These are phyloP conservation scores for Stentor coeruleus DNA, from an alignment of 73 alveolate species.

Conservation along the genomic window DNA sequence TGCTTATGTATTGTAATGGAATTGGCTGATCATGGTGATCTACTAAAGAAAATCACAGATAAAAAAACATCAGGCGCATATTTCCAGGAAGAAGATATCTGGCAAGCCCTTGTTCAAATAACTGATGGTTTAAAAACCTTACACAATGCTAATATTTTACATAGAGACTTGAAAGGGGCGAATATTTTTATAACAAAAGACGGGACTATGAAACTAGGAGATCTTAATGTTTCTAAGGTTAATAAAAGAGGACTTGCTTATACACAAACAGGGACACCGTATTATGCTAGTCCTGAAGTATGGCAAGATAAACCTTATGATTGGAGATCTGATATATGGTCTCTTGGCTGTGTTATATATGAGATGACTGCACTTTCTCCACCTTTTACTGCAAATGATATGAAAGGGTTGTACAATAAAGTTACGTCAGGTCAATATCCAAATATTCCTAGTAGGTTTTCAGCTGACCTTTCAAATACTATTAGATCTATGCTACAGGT, in stretches of 20 bases:
- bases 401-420: constrained; percentile 81
- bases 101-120: constrained; percentile 83
- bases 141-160: constrained; percentile 71
- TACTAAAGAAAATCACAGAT: constrained; percentile 52
- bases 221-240: constrained; percentile 56
- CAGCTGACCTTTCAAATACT: constrained; percentile 58
- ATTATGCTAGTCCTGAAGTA: constrained; percentile 47
- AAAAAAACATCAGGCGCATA: constrained; percentile 23
- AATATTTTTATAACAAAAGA: constrained; percentile 46
- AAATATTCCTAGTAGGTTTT: constrained; percentile 61
- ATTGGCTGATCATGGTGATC: constrained; percentile 74
- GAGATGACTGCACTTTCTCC: constrained; percentile 78
- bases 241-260: constrained; percentile 32
- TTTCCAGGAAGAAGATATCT: constrained; percentile 30
- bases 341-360: constrained; percentile 47
- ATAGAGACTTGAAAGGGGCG: constrained; percentile 71
- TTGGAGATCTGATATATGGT: constrained; percentile 32
- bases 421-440: constrained; percentile 68
- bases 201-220: constrained; percentile 56
- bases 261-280: constrained; percentile 48
- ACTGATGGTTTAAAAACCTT: constrained; percentile 72
- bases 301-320: constrained; percentile 35
- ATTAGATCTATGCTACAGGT: constrained; percentile 69
- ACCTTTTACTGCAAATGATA: constrained; percentile 51
- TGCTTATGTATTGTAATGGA: constrained; percentile 67